Base-by-base conservation (phyloP, 2,329 filamentous ascomycete genomes). In the Calonectria montana region DNA sequence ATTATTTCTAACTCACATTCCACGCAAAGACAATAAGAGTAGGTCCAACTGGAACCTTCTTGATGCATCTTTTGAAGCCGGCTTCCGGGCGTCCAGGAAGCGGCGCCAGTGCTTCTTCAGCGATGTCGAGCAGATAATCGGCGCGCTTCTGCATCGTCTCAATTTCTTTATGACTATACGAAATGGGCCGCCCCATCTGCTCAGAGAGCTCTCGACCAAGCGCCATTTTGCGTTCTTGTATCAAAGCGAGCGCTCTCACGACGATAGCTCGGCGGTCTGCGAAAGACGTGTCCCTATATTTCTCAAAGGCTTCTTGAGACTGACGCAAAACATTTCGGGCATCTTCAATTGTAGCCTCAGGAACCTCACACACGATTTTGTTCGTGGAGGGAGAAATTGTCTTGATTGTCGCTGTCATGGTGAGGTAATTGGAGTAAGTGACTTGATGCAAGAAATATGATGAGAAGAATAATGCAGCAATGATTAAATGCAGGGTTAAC, bases 371-470 rank as follows among this genome's bases (percentile, higher is more conserved):
- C 81, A 98, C 90, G 66, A 93, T 88, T 85, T 95, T 91, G 84
- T 96, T 96, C 73, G 95, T 98, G 73, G 91, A 93, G 66, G 96
- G 96, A 3, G 96, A 98, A 83, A 98, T 96, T 75, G 96, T 98
- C 29, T 86, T 91, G 77, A 92, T 87, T 41, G 86, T 90, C 78
- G 88, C 85, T 71, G 90, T 89, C 90, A 92, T 92, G 65, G 72
- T 86, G 78, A 15, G 21, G 50, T 2, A 57, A 39, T 25, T 25
- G n/a, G n/a, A 23, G 7, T 1, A 21, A 21, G 12, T 25, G 21
- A 18, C 50, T 35, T 3, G 29, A 5, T 25, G 3, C 12, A 25
- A 23, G 18, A 39, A 39, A 39, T 25, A 21, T 39, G 18, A 23
- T 5, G 31, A n/a, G 23, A 57, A 31, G 15, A n/a, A n/a, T 35